These are phyloP conservation scores for Pseudofabraea citricarpa DNA, from an alignment of 2,329 filamentous ascomycete species.

Conservation along the genomic window DNA sequence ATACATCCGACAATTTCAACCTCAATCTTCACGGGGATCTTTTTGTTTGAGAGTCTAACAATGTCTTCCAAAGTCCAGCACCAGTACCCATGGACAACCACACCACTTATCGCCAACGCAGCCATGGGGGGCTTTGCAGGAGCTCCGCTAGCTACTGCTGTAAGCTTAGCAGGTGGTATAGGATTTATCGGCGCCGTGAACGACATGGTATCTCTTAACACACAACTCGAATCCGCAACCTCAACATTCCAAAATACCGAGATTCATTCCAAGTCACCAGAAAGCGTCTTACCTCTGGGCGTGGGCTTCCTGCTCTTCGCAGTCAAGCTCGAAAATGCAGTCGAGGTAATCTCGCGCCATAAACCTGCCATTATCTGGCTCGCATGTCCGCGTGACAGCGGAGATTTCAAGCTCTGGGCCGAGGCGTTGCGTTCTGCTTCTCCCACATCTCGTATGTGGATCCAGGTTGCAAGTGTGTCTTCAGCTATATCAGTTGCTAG, in stretches of 20 bases:
- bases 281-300: constrained; percentile 33
- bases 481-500: constrained; percentile 14
- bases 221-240: constrained; percentile 17
- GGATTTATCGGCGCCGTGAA: constrained; percentile 34
- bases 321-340: constrained; percentile 1
- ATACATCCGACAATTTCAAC: too few species aligned
- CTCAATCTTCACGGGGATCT: too few species aligned
- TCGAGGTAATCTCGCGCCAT: constrained; percentile 1
- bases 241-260: constrained; percentile 2
- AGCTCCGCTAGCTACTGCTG: constrained; percentile 49
- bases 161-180: constrained; percentile 48
- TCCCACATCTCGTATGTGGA: constrained; percentile 18
- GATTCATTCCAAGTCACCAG: too few species aligned
- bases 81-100: constrained; percentile 50
- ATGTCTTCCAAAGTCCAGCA: neutral
- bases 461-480: constrained; percentile 20
- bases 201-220: constrained; percentile 30
- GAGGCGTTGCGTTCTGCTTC: constrained; percentile 3
- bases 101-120: constrained; percentile 53
- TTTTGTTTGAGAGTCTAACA: too few species aligned
- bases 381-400: constrained; percentile 1
- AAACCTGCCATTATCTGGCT: constrained; percentile 2
- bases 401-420: constrained; percentile 11
- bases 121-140: constrained; percentile 63
- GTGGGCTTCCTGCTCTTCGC: constrained; percentile 33